A percentile compares a stretch with the other conserved stretches of the same genome.
Conservation (phyloP, 2,329 filamentous ascomycete genomes). For the Talaromyces sp. region DNA sequence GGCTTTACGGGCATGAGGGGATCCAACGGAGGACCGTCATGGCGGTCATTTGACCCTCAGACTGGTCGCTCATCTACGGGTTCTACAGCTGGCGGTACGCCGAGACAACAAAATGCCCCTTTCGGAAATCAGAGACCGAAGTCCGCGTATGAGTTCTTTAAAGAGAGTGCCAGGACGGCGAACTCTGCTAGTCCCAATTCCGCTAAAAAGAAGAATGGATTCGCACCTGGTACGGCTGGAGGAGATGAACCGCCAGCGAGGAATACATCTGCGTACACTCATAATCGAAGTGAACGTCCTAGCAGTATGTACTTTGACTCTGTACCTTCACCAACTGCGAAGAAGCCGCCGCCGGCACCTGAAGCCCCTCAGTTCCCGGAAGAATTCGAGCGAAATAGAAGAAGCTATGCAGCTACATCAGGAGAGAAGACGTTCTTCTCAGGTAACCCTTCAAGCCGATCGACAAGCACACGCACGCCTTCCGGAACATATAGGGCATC, state of each 20-base stretch:
- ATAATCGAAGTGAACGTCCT: constrained; percentile 37
- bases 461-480: constrained; percentile 57
- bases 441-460: constrained; percentile 54
- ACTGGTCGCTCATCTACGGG: constrained; percentile 32
- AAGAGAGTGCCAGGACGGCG: constrained; percentile 34
- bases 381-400: constrained; percentile 55
- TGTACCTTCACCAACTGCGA: constrained; percentile 44
- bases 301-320: constrained; percentile 41
- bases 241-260: constrained; percentile 61
- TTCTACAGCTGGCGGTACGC: constrained; percentile 16
- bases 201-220: constrained; percentile 58
- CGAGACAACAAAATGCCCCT: constrained; percentile 26
- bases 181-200: constrained; percentile 42
- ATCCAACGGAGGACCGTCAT: constrained; percentile 24
- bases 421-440: constrained; percentile 62
- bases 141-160: constrained; percentile 45
- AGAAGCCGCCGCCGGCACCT: constrained; percentile 42
- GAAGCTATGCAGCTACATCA: constrained; percentile 56
- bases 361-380: constrained; percentile 28
- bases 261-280: constrained; percentile 55
- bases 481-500: constrained; percentile 38
- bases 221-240: constrained; percentile 61
- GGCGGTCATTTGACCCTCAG: constrained; percentile 45
- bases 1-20: constrained; percentile 51
- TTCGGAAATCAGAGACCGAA: constrained; percentile 16